Evolutionary conservation across 164 flowering plant species (phyloP), one percentile per base, ranked within the genome.

Genomic region (Amborella trichopoda): DNA sequence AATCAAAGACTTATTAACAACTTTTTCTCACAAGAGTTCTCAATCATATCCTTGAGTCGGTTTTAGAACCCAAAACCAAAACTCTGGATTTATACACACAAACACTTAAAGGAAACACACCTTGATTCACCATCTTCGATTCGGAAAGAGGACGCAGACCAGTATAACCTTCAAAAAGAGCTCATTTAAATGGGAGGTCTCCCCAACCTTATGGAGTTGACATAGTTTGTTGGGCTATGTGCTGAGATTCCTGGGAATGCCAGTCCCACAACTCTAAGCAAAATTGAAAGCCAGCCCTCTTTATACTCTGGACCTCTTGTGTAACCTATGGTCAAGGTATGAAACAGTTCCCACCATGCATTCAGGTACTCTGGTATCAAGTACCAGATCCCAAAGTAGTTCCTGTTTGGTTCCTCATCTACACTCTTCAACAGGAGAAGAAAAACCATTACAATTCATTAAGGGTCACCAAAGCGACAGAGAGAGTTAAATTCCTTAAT

Each of bases 361-460:
- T 64, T 83, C 22, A 83, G 11, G 20, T 25, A 10, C 63, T 66
- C 75, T 9, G 89, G 89, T 5, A 78, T 28, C 0, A 43, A 25
- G 65, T 58, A 53, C 24, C 66, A 11, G 41, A 69, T 1, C 2
- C 74, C 65, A 59, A 86, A 83, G 62, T 80, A 83, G 60, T 86
- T 86, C 76, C 73, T 82, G 69, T 82, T 68, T 24, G 85, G 90
- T 39, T 73, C 81, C 40, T 83, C 88, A 19, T 0, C 26, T 18
- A 68, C 4, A 18, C 73, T 51, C 90, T 81, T 73, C 14, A 10
- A 37, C 16, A 37, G 19, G 19, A 1, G 17, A 37, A 37, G 18
- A 8, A 14, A 9, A 30, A 30, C 1, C 9, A 30, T 30, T 14
- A 8, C 14, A 9, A 30, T 30, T 9, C 34, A 30, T 0, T 0